These are phyloP conservation scores for Penicillium sp. DNA, from an alignment of 2,329 filamentous ascomycete species.

Conservation along the genomic window DNA sequence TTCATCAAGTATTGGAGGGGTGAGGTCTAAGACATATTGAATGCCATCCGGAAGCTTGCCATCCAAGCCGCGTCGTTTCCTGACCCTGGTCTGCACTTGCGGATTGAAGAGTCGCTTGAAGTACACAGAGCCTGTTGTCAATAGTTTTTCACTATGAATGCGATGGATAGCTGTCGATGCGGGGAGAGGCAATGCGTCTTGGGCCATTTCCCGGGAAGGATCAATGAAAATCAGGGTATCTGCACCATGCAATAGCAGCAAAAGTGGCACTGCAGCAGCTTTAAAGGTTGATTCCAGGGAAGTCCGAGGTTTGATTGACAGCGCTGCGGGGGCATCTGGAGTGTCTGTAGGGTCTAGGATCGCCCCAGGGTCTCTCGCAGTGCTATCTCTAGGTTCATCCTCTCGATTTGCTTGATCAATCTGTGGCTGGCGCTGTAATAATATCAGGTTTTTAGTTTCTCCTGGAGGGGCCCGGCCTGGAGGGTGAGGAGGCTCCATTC, in stretches of 20 bases:
- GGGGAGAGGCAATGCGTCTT: conserved; percentile 14
- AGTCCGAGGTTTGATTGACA: neutral
- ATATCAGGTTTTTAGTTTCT: neutral
- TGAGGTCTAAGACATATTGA: conserved; percentile 63
- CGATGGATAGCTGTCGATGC: conserved; percentile 31
- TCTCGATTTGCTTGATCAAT: neutral
- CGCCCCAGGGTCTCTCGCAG: neutral
- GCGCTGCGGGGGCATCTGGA: too few relatives aligned
- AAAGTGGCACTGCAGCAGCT: conserved; percentile 10
- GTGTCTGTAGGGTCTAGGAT: neutral
- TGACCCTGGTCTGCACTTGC: conserved; percentile 27
- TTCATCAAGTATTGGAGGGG: conserved; percentile 61
- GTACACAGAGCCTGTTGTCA: conserved; percentile 30
- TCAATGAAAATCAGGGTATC: conserved; percentile 44
- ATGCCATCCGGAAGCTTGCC: conserved; percentile 43
- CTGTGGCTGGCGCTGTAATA: neutral
- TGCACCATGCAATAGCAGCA: conserved; percentile 27
- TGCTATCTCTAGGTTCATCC: neutral
- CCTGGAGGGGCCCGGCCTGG: neutral
- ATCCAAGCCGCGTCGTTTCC: conserved; percentile 31
- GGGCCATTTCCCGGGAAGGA: conserved; percentile 22
- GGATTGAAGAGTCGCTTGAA: conserved; percentile 33
- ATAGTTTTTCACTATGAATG: conserved; percentile 35
- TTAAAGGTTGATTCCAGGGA: neutral
- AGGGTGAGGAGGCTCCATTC: neutral